Evolutionary conservation across 2,329 filamentous ascomycete species (phyloP), one percentile per base, ranked within the genome.

Genomic region (Phaeosphaeriaceae sp.): DNA sequence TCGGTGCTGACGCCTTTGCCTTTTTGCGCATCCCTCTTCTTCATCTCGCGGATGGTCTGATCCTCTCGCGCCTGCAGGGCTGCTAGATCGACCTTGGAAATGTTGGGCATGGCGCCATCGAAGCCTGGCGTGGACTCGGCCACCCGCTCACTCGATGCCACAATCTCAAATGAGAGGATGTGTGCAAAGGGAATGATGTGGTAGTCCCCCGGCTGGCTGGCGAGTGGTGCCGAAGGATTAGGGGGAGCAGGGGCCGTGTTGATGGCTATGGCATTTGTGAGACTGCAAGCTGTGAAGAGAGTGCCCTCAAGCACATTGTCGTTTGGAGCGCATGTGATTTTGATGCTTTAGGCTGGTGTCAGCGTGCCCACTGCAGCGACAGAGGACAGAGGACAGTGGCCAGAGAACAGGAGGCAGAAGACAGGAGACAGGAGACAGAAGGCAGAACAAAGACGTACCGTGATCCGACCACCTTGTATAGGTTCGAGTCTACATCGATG

Each of bases 1-100:
- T 86, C 83, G 30, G 75, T 78, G 30, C 77, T 82, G 6, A 87
- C 84, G 8, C 83, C 83, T 68, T 83, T 85, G 46, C 83, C 84
- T 50, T 79, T 77, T 46, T 80, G 78, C n/a, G 78, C 76, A 56
- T 86, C 83, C 52, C 77, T 70, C 52, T 84, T 81, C 63, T 85
- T 82, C 58, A 83, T 72, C 57, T 83, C 78, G 9, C 77, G 73
- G 23, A 87, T 74, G 8, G 82, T 81, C 48, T 76, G 77, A 21
- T 81, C 78, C 66, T 85, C 83, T 15, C 85, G 78, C 38, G 76
- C 72, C 59, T 79, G 78, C 51, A 86, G 67, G 20, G 81, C 78
- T 53, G 78, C 78, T 32, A 79, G 74, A 56, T 87, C 83, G 17
- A 87, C 77, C 43, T 76, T 74, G 35, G 78, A 75, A 56, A 84